Evolutionary conservation across 106 monocot genomes (phyloP), one percentile per base, ranked within the genome.

Genomic region (Dendrobium officinale): DNA sequence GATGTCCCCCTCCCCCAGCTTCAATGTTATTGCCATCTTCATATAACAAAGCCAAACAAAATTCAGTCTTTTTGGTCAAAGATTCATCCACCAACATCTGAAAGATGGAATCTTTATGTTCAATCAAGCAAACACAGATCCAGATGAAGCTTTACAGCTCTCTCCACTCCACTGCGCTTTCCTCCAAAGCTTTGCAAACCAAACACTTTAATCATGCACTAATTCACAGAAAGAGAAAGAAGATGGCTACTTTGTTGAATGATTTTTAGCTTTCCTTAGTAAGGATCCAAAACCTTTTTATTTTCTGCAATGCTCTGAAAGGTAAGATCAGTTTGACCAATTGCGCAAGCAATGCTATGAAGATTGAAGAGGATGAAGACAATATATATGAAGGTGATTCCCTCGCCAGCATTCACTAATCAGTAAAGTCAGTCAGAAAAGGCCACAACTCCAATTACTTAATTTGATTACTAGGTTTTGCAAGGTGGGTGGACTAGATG

Each of bases 111-210:
- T 43, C 42, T 74, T 42, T 42, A 74, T 74, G 43, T 74, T 74
- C 74, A 43, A 42, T 74, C 74, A 2, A 74, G 42, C 43, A 74
- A 13, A 72, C 42, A 5, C 43, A 1, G 20, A 74, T 42, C 19
- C 43, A 44, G 41, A 7, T 8, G 74, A 74, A 74, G 74, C 74
- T 74, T 74, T 74, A 74, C 74, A 74, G 74, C 74, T 74, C 74
- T 43, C 74, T 73, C 73, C 73, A 73, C 37, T 73, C 17, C 73
- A 73, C 41, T 19, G 74, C 41, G 5, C 74, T 74, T 64, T 64
- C 6, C 64, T 29, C 74, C 43, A 44, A 74, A 74, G 41, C 41
- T 44, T 74, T 41, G 17, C 43, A 31, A 44, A 11, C 8, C 17
- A 74, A 74, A 19, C 19, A 42, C 51, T 18, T 27, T 27, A 27